These are phyloP conservation scores for Globisporangium spiculum DNA, from an alignment of 352 stramenopile genomes.

Conservation along the genomic window DNA sequence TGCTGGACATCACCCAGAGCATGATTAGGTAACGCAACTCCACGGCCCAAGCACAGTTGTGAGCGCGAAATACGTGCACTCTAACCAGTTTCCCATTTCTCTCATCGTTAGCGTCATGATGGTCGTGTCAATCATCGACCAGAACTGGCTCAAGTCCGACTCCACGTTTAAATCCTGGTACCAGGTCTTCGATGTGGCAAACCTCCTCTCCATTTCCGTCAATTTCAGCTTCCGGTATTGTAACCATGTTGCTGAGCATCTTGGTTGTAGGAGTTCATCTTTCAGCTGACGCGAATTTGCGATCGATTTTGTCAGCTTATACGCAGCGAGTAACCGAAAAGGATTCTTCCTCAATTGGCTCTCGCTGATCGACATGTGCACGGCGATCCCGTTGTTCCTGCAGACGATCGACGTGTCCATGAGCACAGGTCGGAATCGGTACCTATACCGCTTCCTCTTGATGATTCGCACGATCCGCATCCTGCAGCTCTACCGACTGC, in stretches of 20 bases:
- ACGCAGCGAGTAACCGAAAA: slow-evolving; percentile 58
- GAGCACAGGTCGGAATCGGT: slow-evolving; percentile 25
- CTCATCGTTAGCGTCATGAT: slow-evolving; percentile 36
- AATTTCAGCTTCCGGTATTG: slow-evolving; percentile 46
- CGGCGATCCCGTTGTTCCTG: slow-evolving; percentile 41
- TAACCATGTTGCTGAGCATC: not conserved
- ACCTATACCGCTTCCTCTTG: slow-evolving; percentile 57
- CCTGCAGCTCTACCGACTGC: slow-evolving; percentile 61
- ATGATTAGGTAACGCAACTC: slow-evolving; percentile 32
- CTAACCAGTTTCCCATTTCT: not conserved
- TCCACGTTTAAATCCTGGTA: slow-evolving; percentile 32
- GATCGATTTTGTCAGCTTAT: slow-evolving; percentile 33
- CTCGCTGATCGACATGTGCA: slow-evolving; percentile 54
- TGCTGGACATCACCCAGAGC: slow-evolving; percentile 54
- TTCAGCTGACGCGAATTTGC: not conserved
- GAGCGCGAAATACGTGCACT: not conserved
- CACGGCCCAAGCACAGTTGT: not conserved
- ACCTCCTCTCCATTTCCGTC: slow-evolving; percentile 41
- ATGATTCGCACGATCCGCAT: slow-evolving; percentile 60
- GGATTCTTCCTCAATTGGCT: slow-evolving; percentile 59
- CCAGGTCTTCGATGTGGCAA: slow-evolving; percentile 43
- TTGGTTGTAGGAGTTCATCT: not conserved
- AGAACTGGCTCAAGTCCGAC: slow-evolving; percentile 51
- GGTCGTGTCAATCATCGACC: slow-evolving; percentile 55
- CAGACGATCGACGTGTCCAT: slow-evolving; percentile 30